A percentile compares a stretch with the other conserved stretches of the same genome.
These are phyloP conservation scores for Aspergillus steynii DNA, from an alignment of 495 filamentous ascomycete genomes.

Conservation along the genomic window DNA sequence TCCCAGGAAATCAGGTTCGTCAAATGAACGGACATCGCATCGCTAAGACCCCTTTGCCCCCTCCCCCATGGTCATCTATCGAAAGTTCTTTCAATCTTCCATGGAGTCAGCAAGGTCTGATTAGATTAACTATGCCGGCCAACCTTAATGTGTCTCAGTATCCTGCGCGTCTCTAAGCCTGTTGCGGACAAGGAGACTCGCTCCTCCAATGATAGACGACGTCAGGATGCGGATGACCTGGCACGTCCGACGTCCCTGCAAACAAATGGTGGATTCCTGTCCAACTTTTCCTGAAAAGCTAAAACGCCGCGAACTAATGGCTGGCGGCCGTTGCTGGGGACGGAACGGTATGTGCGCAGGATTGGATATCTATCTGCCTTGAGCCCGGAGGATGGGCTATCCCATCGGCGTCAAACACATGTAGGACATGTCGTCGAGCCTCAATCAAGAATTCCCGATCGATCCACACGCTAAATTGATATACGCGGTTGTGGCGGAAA, in stretches of 20 bases:
- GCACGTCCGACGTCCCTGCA: slow-evolving; percentile 2
- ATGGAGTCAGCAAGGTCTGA: slow-evolving; percentile 12
- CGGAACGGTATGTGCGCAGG: too few species aligned
- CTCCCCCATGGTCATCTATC: slow-evolving; percentile 7
- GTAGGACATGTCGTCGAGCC: too few species aligned
- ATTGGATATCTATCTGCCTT: background rate
- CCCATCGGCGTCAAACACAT: too few species aligned
- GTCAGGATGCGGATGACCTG: slow-evolving; percentile 11
- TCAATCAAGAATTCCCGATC: background rate
- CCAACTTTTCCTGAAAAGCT: slow-evolving; percentile 3
- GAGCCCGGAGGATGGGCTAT: background rate
- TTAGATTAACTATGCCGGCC: slow-evolving; percentile 17
- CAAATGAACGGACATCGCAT: background rate
- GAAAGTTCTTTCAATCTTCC: slow-evolving; percentile 21
- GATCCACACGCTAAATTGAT: slow-evolving; percentile 18
- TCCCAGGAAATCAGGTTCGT: background rate
- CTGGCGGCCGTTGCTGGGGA: background rate
- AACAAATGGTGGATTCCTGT: background rate
- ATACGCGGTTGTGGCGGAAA: slow-evolving; percentile 32
- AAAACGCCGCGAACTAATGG: background rate
- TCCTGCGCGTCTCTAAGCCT: slow-evolving; percentile 9
- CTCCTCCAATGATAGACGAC: slow-evolving; percentile 10
- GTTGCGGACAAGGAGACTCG: slow-evolving; percentile 9
- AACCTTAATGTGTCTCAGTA: slow-evolving; percentile 16
- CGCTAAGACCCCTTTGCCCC: background rate